Evolutionary conservation across 768 basidiomycete species (phyloP), one percentile per base, ranked within the genome.

Genomic region (Nevesoporus exiguus): DNA sequence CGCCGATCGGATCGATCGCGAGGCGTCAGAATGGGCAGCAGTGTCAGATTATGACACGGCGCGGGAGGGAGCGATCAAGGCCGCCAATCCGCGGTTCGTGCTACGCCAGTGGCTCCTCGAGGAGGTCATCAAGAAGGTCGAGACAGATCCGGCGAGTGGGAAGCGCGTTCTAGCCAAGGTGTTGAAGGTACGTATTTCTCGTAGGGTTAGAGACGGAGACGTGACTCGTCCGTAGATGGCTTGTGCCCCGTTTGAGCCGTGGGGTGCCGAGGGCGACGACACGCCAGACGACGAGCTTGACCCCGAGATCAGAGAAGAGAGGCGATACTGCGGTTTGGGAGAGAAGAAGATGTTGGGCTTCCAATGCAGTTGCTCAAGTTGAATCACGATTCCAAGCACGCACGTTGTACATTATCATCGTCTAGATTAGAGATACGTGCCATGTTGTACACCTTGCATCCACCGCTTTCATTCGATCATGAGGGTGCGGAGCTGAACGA

Each of bases 51-150:
- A 76, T 33, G 80, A 82, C 45, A 71, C 57, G 1, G 78, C 77
- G 56, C 73, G 86, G 48, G 70, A 76, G 54, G 69, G 64, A 14
- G 82, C 76, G 33, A 80, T 82, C 73, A 78, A 75, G 56, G 68
- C 58, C 22, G 83, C 77, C 27, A 99, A 99, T 66, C 97, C 97
- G 17, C 77, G 94, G 33, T 98, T 99, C 71, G 85, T 96, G 31
- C 71, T 98, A 55, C 77, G 97, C 55, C 97, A 98, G 71, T 98
- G 97, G 97, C 74, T 98, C 9, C 76, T 99, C 31, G 94, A 98
- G 68, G 95, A 98, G 65, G 86, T 91, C 22, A 98, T 98, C 65
- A 71, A 73, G 57, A 80, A 80, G 58, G 80, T 93, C 2, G 89
- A 93, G 65, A 71, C 72, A 55, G 88, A 93, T 62, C 66, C 75